phyloP scores from a whole-genome alignment of 331 rosid species.

The Arachis monticola region DNA sequence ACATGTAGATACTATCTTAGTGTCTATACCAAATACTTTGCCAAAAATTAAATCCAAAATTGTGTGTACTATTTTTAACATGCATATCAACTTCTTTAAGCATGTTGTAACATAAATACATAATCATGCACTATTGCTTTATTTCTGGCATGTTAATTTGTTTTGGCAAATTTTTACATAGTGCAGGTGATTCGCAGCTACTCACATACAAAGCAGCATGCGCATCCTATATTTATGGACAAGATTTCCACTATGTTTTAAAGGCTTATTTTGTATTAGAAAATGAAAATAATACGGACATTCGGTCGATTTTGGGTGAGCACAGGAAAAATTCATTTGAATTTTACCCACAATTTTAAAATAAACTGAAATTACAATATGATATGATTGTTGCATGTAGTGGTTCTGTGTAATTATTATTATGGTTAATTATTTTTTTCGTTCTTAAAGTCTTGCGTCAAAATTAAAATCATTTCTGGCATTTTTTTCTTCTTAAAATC shows the following conservation, averaged over 20 bases:
- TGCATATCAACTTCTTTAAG: too few relatives aligned
- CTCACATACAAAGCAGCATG: conserved; percentile 79
- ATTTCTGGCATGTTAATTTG: too few relatives aligned
- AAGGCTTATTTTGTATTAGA: conserved; percentile 52
- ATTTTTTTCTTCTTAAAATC: too few relatives aligned
- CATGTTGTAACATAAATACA: too few relatives aligned
- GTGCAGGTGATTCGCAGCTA: conserved; percentile 34
- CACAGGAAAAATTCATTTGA: conserved; percentile 49
- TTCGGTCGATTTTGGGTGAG: conserved; percentile 50
- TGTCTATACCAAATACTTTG: too few relatives aligned
- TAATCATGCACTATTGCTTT: too few relatives aligned
- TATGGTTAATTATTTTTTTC: neutral
- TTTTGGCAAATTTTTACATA: too few relatives aligned
- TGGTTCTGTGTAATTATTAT: conserved; percentile 1
- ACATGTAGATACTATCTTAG: too few relatives aligned
- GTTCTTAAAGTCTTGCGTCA: too few relatives aligned
- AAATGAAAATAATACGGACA: conserved; percentile 44
- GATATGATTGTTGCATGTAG: neutral
- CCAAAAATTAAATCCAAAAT: too few relatives aligned
- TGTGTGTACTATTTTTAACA: conserved; percentile 9
- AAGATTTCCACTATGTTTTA: conserved; percentile 53
- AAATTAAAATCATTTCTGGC: too few relatives aligned
- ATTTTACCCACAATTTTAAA: conserved; percentile 36
- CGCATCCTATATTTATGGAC: conserved; percentile 71
- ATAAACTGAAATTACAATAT: conserved; percentile 17